phyloP scores from a whole-genome alignment of 805 yeast species.

The Barnettozyma populi region DNA sequence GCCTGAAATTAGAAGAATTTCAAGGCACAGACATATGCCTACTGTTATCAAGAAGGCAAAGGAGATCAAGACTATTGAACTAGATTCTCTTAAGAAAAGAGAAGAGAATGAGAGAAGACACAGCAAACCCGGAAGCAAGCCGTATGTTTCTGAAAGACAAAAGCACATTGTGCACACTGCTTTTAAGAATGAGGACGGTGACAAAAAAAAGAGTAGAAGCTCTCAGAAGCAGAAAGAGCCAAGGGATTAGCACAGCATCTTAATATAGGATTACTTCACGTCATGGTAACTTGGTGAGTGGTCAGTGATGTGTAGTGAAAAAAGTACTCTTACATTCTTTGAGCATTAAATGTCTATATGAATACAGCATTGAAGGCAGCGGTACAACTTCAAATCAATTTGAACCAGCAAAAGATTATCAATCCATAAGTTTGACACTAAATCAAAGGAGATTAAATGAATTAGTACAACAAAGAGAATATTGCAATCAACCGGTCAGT shows the following conservation, averaged over 20 bases:
- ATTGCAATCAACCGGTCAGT: neutral
- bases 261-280: neutral
- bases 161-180: conserved; percentile 85
- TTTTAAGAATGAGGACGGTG: conserved; percentile 42
- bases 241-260: neutral
- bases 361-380: neutral
- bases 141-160: conserved; percentile 66
- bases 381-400: neutral
- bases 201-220: conserved; percentile 10
- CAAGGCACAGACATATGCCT: conserved; percentile 92
- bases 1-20: conserved; percentile 92
- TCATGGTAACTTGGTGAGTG: neutral
- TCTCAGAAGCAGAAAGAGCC: neutral
- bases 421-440: neutral
- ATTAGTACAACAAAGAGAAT: neutral
- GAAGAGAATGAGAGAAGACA: conserved; percentile 81
- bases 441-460: neutral
- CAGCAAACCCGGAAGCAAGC: conserved; percentile 56
- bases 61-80: conserved; percentile 76
- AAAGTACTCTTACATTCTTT: neutral
- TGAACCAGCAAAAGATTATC: conserved; percentile 3
- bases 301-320: neutral
- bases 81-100: conserved; percentile 67
- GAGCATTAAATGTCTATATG: conserved; percentile 7
- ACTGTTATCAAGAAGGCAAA: conserved; percentile 79